Percentiles rank a stretch among this genome's conserved stretches.
Evolutionary conservation across 2,329 filamentous ascomycete species (phyloP).

Genomic region (Trichophyton simii): DNA sequence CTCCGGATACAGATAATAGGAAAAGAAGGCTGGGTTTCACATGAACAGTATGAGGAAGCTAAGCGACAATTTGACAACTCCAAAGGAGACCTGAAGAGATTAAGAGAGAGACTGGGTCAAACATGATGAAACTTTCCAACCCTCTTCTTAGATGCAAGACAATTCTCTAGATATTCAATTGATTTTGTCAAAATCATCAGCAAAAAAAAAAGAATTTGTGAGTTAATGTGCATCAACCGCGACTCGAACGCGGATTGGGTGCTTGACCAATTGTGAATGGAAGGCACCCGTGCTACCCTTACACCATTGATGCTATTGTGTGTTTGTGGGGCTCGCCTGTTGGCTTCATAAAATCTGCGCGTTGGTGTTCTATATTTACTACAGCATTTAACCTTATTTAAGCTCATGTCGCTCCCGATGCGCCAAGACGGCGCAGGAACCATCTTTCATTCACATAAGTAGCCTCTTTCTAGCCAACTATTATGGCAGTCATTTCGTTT

Average conservation of each 20-base stretch:
- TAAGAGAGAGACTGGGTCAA: neutral
- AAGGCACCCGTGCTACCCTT: neutral
- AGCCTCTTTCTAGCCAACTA: neutral
- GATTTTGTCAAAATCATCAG: neutral
- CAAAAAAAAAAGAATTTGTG: neutral
- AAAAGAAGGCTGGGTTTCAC: slow-evolving; percentile 20
- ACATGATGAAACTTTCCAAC: neutral
- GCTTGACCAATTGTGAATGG: neutral
- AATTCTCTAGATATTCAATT: neutral
- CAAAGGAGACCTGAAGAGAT: neutral
- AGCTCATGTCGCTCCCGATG: neutral
- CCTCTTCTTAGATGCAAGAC: too few species aligned
- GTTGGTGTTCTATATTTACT: neutral
- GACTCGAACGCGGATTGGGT: neutral
- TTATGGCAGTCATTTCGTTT: neutral
- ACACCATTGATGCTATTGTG: neutral
- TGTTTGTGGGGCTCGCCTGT: neutral
- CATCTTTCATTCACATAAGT: neutral
- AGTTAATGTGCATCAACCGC: neutral
- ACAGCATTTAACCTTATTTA: neutral
- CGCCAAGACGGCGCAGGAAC: neutral
- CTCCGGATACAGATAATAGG: slow-evolving; percentile 12
- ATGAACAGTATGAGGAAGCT: slow-evolving; percentile 16
- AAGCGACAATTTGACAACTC: slow-evolving; percentile 1
- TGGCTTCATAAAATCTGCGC: neutral